Percentiles rank a stretch among this genome's conserved stretches.
Evolutionary conservation across 176 grass and related monocot species (phyloP).

Genomic region (Carex littledalei): DNA sequence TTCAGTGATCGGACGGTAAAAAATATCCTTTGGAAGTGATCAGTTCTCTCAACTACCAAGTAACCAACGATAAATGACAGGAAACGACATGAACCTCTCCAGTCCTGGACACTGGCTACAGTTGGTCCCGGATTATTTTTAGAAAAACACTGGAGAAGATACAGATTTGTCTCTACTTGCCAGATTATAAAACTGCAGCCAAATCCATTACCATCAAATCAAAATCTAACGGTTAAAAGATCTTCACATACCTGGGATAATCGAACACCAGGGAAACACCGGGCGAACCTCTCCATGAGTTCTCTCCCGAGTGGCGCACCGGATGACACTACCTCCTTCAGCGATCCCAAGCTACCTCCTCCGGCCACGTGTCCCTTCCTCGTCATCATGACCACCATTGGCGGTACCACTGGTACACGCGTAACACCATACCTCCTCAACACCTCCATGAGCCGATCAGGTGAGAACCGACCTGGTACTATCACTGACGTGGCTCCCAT

Average conservation of each 20-base stretch:
- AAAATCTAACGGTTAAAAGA: slow-evolving; percentile 5
- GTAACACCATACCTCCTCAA: slow-evolving; percentile 30
- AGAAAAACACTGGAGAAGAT: background rate
- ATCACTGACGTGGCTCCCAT: slow-evolving; percentile 32
- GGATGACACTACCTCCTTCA: slow-evolving; percentile 36
- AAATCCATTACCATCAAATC: background rate
- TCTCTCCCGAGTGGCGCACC: slow-evolving; percentile 34
- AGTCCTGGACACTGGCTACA: no score
- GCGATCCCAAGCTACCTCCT: background rate
- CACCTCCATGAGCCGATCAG: slow-evolving; percentile 18
- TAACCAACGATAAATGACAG: no score
- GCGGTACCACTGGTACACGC: slow-evolving; percentile 31
- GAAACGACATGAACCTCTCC: no score
- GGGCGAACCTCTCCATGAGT: slow-evolving; percentile 31
- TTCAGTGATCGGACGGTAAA: no score
- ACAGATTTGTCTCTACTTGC: background rate
- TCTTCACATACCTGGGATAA: slow-evolving; percentile 30
- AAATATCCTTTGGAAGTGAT: no score
- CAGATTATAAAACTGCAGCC: background rate
- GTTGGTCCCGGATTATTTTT: background rate
- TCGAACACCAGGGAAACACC: slow-evolving; percentile 17
- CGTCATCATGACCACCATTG: slow-evolving; percentile 41
- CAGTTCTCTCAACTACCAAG: no score
- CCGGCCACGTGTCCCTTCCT: background rate
- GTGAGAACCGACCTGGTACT: slow-evolving; percentile 9